Base-by-base conservation (phyloP, 106 monocot species). In the Gastrodia elata region DNA sequence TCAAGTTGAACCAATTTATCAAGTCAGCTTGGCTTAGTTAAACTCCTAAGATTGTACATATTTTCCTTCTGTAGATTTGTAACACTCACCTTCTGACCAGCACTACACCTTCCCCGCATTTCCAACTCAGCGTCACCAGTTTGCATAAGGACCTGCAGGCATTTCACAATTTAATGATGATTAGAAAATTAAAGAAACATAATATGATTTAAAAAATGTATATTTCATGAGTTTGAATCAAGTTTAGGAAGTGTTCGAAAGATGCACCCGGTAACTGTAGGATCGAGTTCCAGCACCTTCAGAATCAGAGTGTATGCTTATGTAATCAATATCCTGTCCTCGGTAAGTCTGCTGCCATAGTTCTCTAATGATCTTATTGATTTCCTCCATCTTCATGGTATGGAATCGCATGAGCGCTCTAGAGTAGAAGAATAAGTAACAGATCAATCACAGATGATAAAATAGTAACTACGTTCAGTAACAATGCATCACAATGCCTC, bases 321-420 rank as follows among this genome's bases (percentile, higher is more conserved):
- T 98, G 59, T 91, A 98, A 77, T 98, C 97, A 70, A 98, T 93
- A 72, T 98, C 97, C 73, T 98, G 97, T 9, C 93, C 97, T 79
- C 97, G 88, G 72, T 98, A 98, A 40, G 97, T 98, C 75, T 98
- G 97, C 75, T 98, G 97, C 97, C 97, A 98, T 73, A 98, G 71
- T 78, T 98, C 97, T 77, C 91, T 84, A 46, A 98, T 98, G 75
- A 98, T 93, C 77, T 93, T 93, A 67, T 98, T 98, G 77, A 93
- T 98, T 71, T 98, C 97, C 79, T 98, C 97, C 97, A 98, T 98
- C 72, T 98, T 98, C 97, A 98, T 98, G 15, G 84, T 65, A 75
- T 98, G 97, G 70, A 98, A 98, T 18, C 97, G 86, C 97, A 93
- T 98, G 0, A 98, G 85, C 25, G 97, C 97, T 83, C 97, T 98